Evolutionary conservation across 139 green algal genomes (phyloP), one percentile per base, ranked within the genome.

Genomic region (Chlorella ohadii): DNA sequence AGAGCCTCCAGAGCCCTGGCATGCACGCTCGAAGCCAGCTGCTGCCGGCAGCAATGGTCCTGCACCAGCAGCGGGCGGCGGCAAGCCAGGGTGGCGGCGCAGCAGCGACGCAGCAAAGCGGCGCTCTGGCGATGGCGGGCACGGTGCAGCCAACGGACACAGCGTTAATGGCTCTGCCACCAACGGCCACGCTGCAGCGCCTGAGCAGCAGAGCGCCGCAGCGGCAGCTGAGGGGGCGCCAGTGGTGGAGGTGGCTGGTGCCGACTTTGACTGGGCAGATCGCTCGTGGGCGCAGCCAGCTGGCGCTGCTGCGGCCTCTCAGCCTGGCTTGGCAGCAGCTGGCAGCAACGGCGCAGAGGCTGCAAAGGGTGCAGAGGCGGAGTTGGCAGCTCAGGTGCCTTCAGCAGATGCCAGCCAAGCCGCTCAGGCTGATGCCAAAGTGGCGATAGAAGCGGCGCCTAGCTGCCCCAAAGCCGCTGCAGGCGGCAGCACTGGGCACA

Each of bases 261-360:
- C 84, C 1, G 89, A 93, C 55, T 96, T 92, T 76, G 88, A 93
- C 34, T 96, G 93, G 93, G 68, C 82, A n/a, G 67, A 82, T 22
- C 71, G 71, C 67, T 70, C 75, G 13, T 89, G 84, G 87, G 87
- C 67, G 1, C 67, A 13, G 19, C n/a, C 55, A n/a, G 31, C 70
- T n/a, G 39, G 65, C 41, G 64, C 64, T 2, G n/a, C 64, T 23
- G 64, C 64, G 22, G 51, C 51, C 15, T 20, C 15, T 9, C 51
- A 59, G 51, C 12, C 51, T 59, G 11, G 7, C 44, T 55, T 11
- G 6, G 44, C 51, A 59, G 51, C 11, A 23, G 15, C n/a, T 23
- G 51, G 15, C 51, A 38, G 64, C 64, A 71, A 31, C n/a, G n/a
- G n/a, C 64, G 51, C 51, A 68, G 63, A 16, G 63, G 27, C 27